A percentile compares a stretch with the other conserved stretches of the same genome.
Conservation (phyloP, 768 basidiomycete species). For the Strobilomyces dryophilus region DNA sequence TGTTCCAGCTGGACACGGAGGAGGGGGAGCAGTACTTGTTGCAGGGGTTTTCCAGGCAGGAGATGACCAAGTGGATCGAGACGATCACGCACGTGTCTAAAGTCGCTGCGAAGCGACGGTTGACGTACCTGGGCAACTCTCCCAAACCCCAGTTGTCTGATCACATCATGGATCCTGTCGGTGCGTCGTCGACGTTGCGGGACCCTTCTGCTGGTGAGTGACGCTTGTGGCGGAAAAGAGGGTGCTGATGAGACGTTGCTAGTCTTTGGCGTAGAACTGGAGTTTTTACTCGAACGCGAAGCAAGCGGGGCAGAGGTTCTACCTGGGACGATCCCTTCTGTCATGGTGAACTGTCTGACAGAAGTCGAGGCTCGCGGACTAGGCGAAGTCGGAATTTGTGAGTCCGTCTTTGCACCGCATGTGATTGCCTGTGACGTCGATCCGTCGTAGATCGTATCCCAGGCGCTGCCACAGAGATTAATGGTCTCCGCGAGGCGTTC, state of each 20-base stretch:
- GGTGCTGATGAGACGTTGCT: slow-evolving; percentile 7
- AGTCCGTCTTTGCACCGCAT: slow-evolving; percentile 24
- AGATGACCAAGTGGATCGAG: slow-evolving; percentile 76
- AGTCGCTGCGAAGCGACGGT: slow-evolving; percentile 68
- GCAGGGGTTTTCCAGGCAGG: slow-evolving; percentile 65
- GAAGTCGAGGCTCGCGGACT: slow-evolving; percentile 77
- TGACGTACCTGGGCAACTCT: slow-evolving; percentile 75
- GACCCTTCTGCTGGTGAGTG: slow-evolving; percentile 72
- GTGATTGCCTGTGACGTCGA: not conserved
- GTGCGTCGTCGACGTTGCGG: slow-evolving; percentile 44
- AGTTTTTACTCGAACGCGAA: slow-evolving; percentile 66
- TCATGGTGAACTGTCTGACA: slow-evolving; percentile 59
- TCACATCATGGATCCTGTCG: slow-evolving; percentile 62
- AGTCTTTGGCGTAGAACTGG: slow-evolving; percentile 78
- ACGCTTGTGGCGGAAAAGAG: not conserved
- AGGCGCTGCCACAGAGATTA: slow-evolving; percentile 69
- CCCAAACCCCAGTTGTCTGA: slow-evolving; percentile 73
- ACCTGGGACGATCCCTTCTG: slow-evolving; percentile 58
- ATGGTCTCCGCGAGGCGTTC: slow-evolving; percentile 65
- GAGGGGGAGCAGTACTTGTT: slow-evolving; percentile 82
- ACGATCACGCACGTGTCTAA: slow-evolving; percentile 68
- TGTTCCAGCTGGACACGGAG: slow-evolving; percentile 80
- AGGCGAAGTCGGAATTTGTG: slow-evolving; percentile 81
- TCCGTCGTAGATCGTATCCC: slow-evolving; percentile 67
- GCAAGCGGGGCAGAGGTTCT: slow-evolving; percentile 43